Evolutionary conservation across 805 yeast genomes (phyloP).

Genomic region (Geotrichum ghanense): DNA sequence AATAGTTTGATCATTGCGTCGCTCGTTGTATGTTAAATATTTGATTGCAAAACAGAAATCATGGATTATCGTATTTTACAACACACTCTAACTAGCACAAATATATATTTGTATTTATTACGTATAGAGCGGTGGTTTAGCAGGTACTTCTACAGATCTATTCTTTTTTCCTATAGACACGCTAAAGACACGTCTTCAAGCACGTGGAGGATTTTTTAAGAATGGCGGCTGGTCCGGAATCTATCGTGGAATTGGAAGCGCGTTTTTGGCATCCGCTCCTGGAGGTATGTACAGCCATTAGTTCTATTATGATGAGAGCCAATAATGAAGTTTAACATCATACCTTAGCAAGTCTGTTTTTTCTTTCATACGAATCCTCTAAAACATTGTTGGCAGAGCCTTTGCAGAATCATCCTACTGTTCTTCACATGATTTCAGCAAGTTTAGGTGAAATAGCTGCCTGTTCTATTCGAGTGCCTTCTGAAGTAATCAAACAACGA

Average conservation of each 20-base stretch:
- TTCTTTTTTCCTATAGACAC: conserved; percentile 96
- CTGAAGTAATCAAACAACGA: conserved; percentile 90
- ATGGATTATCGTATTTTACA: no score
- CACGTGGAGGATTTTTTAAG: conserved; percentile 82
- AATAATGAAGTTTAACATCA: no score
- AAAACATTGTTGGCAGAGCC: conserved; percentile 30
- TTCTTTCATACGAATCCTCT: conserved; percentile 72
- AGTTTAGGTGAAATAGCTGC: conserved; percentile 89
- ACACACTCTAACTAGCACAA: no score
- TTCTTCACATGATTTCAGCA: conserved; percentile 71
- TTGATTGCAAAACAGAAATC: no score
- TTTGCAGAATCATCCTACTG: neutral
- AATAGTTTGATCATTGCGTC: neutral
- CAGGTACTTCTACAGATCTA: conserved; percentile 92
- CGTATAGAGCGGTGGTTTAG: conserved; percentile 60
- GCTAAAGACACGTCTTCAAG: conserved; percentile 85
- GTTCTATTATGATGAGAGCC: no score
- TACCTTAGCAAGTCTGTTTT: conserved; percentile 52
- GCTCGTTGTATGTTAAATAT: neutral
- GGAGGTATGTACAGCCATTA: no score
- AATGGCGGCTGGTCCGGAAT: conserved; percentile 93
- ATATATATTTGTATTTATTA: neutral
- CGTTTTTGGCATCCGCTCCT: conserved; percentile 92
- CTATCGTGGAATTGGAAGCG: conserved; percentile 86
- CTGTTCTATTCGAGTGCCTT: conserved; percentile 90